Evolutionary conservation across 2,329 filamentous ascomycete genomes (phyloP).

Genomic region (Ceratocystis variospora): DNA sequence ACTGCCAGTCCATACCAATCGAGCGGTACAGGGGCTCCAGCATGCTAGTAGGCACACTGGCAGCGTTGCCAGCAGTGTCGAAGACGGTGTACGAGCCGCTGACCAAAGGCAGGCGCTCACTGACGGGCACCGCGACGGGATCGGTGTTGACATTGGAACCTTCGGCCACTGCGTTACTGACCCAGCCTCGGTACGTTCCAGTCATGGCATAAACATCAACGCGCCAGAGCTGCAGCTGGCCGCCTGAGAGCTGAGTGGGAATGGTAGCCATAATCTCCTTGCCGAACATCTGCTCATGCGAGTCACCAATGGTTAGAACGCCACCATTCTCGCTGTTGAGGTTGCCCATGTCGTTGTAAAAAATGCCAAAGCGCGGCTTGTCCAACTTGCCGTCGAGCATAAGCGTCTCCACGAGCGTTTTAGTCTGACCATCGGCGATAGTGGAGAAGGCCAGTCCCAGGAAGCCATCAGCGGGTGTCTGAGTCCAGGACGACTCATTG

Average conservation of each 20-base stretch:
- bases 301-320: conserved; percentile 26
- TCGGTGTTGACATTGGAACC: conserved; percentile 7
- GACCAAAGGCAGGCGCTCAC: conserved; percentile 4
- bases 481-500: conserved; percentile 23
- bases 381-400: conserved; percentile 25
- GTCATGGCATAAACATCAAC: conserved; percentile 20
- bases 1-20: conserved; percentile 28
- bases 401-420: conserved; percentile 26
- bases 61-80: conserved; percentile 26
- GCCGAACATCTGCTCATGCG: conserved; percentile 24
- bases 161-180: conserved; percentile 12
- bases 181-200: conserved; percentile 11
- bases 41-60: conserved; percentile 23
- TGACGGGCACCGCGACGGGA: conserved; percentile 22
- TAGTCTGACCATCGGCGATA: conserved; percentile 24
- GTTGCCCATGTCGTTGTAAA: conserved; percentile 23
- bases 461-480: conserved; percentile 27
- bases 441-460: conserved; percentile 27
- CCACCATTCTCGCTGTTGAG: not conserved
- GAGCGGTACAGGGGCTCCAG: conserved; percentile 25
- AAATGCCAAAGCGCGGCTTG: conserved; percentile 26
- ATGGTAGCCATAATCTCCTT: conserved; percentile 22
- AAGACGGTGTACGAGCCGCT: conserved; percentile 23
- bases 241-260: conserved; percentile 17
- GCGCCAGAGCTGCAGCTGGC: conserved; percentile 27